Evolutionary conservation across 2,329 filamentous ascomycete species (phyloP), one percentile per base, ranked within the genome.

Genomic region (Anisogramma anomala): DNA sequence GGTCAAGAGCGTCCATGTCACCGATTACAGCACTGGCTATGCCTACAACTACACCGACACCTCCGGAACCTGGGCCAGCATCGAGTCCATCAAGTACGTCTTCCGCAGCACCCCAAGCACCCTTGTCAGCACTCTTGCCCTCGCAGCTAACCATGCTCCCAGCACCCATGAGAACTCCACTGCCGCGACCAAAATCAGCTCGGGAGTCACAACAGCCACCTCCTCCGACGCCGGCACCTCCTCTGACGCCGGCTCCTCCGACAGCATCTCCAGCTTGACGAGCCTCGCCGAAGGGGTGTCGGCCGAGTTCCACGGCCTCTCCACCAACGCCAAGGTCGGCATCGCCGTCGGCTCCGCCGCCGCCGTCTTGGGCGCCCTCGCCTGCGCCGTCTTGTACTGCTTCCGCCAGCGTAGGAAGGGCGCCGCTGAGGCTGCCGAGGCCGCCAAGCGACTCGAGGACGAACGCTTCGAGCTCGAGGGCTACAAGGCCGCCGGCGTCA

Each of bases 31-130:
- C 53, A 72, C 67, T 36, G 74, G 77, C 34, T 74, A 74, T 50
- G 72, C 75, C 51, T 88, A 87, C 55, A 60, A 69, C 33, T 87
- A 75, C 52, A 66, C 67, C 19, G 81, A 83, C 53, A 63, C 63
- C 28, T 65, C 68, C 1, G 82, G 82, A 38, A 64, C 61, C 39
- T 82, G 67, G 65, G 52, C 79, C 52, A 82, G 77, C 62, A 82
- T 84, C 57, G 66, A 79, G 50, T 57, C 71, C 23, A 58, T 63
- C 41, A 55, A 56, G 71, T 77, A 63, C 64, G 71, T 65, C 37
- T 18, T 17, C 19, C 20, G n/a, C n/a, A n/a, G n/a, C n/a, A n/a
- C n/a, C n/a, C n/a, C n/a, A n/a, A n/a, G n/a, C n/a, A n/a, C n/a
- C n/a, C n/a, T n/a, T n/a, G n/a, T n/a, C n/a, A n/a, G n/a, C n/a